Evolutionary conservation across 108 stramenopile species (phyloP).

Genomic region (Cyclotella distinguenda): DNA sequence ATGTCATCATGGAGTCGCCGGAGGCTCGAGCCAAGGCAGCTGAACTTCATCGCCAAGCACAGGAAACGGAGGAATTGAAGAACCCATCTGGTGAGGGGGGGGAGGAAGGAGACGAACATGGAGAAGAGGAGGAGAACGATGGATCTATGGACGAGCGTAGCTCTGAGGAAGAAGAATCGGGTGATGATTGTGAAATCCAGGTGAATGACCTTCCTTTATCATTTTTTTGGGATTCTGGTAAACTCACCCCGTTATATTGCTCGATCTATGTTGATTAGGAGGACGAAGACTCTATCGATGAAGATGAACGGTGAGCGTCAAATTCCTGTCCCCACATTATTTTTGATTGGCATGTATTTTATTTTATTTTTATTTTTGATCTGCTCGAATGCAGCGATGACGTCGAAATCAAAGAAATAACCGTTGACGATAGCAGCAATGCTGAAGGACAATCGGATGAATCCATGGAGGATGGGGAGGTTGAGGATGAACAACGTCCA

Average conservation of each 20-base stretch:
- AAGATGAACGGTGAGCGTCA: slow-evolving; percentile 13
- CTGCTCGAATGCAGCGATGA: slow-evolving; percentile 9
- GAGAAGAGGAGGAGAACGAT: slow-evolving; percentile 20
- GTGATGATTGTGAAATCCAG: slow-evolving; percentile 23
- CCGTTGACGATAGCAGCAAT: slow-evolving; percentile 36
- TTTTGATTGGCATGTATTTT: neutral
- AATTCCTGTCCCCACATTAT: neutral
- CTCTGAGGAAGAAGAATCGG: slow-evolving; percentile 23
- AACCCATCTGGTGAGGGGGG: slow-evolving; percentile 18
- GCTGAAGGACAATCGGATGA: slow-evolving; percentile 30
- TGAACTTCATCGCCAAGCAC: slow-evolving; percentile 43
- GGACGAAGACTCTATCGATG: slow-evolving; percentile 8
- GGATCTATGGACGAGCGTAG: slow-evolving; percentile 27
- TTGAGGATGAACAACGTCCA: neutral
- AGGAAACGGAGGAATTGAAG: slow-evolving; percentile 41
- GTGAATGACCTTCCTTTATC: neutral
- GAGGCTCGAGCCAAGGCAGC: slow-evolving; percentile 60
- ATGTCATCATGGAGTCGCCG: slow-evolving; percentile 70
- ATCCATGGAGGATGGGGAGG: slow-evolving; percentile 20
- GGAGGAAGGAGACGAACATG: slow-evolving; percentile 17
- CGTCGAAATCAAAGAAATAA: slow-evolving; percentile 32
- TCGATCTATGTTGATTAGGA: neutral
- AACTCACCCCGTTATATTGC: neutral
- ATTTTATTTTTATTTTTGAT: no score
- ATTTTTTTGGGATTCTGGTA: neutral